Conservation (phyloP, 192 early-diverging fungal species). For the Mortierella hygrophila region DNA sequence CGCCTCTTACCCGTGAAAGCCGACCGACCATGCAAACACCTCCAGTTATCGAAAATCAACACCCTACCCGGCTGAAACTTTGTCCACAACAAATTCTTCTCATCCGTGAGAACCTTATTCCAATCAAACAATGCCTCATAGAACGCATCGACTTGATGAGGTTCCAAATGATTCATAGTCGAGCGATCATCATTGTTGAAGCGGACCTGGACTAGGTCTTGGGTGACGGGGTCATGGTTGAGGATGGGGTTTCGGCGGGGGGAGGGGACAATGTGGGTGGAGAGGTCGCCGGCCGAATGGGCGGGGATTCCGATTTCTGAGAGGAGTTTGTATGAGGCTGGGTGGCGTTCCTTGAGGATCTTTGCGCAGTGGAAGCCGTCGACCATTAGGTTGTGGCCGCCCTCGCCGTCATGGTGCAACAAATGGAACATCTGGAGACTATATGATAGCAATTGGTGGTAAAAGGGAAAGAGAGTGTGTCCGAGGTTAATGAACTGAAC, state of each 20-base stretch:
- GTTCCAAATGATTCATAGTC: conserved; percentile 61
- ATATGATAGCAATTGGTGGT: background rate
- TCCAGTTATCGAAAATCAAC: conserved; percentile 88
- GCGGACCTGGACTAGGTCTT: conserved; percentile 73
- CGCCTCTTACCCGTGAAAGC: conserved; percentile 79
- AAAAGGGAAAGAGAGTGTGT: background rate
- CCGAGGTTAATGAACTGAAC: background rate
- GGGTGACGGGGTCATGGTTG: conserved; percentile 68
- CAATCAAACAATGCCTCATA: conserved; percentile 80
- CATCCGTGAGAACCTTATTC: conserved; percentile 67
- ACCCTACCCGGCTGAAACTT: conserved; percentile 76
- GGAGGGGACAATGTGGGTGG: conserved; percentile 71
- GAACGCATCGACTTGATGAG: conserved; percentile 67
- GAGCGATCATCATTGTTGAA: conserved; percentile 91
- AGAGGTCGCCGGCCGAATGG: conserved; percentile 82
- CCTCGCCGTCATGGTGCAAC: conserved; percentile 74
- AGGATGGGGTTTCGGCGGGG: conserved; percentile 74
- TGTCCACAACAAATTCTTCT: conserved; percentile 75
- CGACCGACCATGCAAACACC: conserved; percentile 82
- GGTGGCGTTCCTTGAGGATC: conserved; percentile 67
- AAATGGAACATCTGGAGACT: conserved; percentile 87
- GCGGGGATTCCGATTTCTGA: conserved; percentile 70
- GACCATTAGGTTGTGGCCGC: conserved; percentile 83
- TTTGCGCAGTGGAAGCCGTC: conserved; percentile 83
- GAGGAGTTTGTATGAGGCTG: conserved; percentile 73